A percentile compares a stretch with the other conserved stretches of the same genome.
Conservation (phyloP, 176 grass and related monocot species). For the Alopecurus myosuroides region DNA sequence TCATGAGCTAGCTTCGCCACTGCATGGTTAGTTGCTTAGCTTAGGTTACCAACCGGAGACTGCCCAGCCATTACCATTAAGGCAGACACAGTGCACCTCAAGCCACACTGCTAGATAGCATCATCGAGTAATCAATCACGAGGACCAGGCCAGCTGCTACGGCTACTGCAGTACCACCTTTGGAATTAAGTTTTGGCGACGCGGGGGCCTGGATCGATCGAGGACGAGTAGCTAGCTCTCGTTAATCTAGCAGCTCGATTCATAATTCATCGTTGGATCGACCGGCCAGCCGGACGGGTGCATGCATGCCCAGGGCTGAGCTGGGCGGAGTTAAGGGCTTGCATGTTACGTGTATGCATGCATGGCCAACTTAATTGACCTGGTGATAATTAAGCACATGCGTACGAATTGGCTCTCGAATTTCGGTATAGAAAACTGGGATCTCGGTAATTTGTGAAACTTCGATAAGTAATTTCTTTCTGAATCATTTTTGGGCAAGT, state of each 20-base stretch:
- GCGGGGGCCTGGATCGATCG: not conserved
- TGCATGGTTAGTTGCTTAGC: not conserved
- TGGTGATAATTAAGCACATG: not conserved
- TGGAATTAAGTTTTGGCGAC: constrained; percentile 8
- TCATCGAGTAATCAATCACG: constrained; percentile 8
- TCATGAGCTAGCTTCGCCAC: too few relatives aligned
- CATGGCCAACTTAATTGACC: not conserved
- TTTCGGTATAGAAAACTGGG: too few relatives aligned
- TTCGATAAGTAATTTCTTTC: too few relatives aligned
- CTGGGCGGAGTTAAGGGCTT: constrained; percentile 2
- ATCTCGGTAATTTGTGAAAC: too few relatives aligned
- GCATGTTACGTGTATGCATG: not conserved
- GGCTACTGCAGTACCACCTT: not conserved
- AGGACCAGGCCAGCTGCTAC: not conserved
- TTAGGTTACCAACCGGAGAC: not conserved
- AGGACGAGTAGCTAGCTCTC: not conserved
- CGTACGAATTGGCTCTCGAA: too few relatives aligned
- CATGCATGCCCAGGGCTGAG: not conserved
- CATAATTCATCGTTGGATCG: not conserved
- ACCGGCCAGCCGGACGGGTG: not conserved
- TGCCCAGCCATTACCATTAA: not conserved
- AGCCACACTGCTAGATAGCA: not conserved
- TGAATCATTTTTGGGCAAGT: too few relatives aligned
- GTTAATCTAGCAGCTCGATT: not conserved
- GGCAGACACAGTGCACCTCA: not conserved